Percentiles rank a stretch among this genome's conserved stretches.
These are phyloP conservation scores for Ophiobolus disseminans DNA, from an alignment of 2,329 filamentous ascomycete genomes.

Conservation along the genomic window DNA sequence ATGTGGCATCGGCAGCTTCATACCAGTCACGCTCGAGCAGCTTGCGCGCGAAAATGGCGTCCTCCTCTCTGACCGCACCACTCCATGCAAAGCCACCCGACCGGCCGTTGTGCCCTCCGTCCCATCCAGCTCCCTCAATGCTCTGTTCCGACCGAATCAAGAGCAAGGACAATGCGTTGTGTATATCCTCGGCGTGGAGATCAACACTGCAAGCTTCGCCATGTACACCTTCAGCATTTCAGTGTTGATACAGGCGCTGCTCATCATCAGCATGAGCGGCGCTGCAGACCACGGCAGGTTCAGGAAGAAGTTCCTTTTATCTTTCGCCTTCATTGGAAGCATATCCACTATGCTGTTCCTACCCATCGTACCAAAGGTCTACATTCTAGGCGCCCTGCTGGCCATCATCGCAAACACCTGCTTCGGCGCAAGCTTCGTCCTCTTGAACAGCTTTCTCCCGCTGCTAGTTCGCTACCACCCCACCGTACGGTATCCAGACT, in stretches of 20 bases:
- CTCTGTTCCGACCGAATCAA: slow-evolving; percentile 29
- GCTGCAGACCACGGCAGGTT: slow-evolving; percentile 90
- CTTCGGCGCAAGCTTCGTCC: slow-evolving; percentile 92
- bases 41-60: slow-evolving; percentile 92
- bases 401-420: slow-evolving; percentile 93
- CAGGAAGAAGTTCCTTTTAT: slow-evolving; percentile 84
- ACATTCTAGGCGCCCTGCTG: slow-evolving; percentile 80
- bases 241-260: slow-evolving; percentile 83
- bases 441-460: slow-evolving; percentile 93
- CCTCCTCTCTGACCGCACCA: slow-evolving; percentile 76
- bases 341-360: slow-evolving; percentile 88
- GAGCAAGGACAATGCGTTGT: slow-evolving; percentile 75
- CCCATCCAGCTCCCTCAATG: slow-evolving; percentile 20
- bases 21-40: slow-evolving; percentile 93
- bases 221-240: slow-evolving; percentile 98
- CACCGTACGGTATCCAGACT: slow-evolving; percentile 50
- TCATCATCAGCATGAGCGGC: slow-evolving; percentile 96
- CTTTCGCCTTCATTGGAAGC: slow-evolving; percentile 84
- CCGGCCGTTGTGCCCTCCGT: slow-evolving; percentile 50
- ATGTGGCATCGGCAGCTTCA: slow-evolving; percentile 84
- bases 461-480: slow-evolving; percentile 89
- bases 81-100: slow-evolving; percentile 74
- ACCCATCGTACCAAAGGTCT: slow-evolving; percentile 74
- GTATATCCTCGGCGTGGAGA: slow-evolving; percentile 78
- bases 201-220: slow-evolving; percentile 96